phyloP scores from a whole-genome alignment of 768 basidiomycete genomes.

The Suillus lakei region DNA sequence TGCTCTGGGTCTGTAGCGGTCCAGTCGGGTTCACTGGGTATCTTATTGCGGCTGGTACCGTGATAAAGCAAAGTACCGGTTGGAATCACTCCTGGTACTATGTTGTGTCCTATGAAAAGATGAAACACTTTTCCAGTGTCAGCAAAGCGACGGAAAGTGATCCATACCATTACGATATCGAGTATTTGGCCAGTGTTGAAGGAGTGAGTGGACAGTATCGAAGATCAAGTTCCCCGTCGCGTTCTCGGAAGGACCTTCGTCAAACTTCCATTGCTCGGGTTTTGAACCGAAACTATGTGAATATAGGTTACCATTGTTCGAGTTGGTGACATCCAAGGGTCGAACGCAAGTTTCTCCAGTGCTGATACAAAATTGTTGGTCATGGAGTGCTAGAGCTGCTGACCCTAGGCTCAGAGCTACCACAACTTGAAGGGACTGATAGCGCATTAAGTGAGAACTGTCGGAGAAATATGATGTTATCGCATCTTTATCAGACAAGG shows the following conservation, averaged over 20 bases:
- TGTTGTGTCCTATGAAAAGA: constrained; percentile 29
- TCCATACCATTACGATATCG: constrained; percentile 38
- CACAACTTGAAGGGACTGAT: background rate
- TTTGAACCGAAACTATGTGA: background rate
- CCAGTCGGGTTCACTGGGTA: constrained; percentile 39
- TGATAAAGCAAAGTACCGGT: constrained; percentile 44
- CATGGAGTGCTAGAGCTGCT: background rate
- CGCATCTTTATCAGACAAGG: background rate
- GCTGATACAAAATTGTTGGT: background rate
- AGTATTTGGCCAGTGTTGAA: constrained; percentile 46
- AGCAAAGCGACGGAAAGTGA: background rate
- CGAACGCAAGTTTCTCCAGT: background rate
- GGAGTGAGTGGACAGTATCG: constrained; percentile 35
- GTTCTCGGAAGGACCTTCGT: constrained; percentile 26
- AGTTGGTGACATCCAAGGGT: background rate
- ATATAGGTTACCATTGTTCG: background rate
- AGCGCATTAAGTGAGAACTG: background rate
- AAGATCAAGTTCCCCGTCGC: constrained; percentile 41
- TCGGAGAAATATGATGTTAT: background rate
- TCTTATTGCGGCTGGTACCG: constrained; percentile 19
- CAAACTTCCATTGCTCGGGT: constrained; percentile 23
- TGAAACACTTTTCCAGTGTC: background rate
- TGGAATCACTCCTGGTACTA: constrained; percentile 39
- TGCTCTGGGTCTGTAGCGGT: constrained; percentile 41
- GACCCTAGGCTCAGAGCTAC: background rate